A percentile compares a stretch with the other conserved stretches of the same genome.
Evolutionary conservation across 805 yeast species (phyloP).

Genomic region (Saccharomycopsis olivae): DNA sequence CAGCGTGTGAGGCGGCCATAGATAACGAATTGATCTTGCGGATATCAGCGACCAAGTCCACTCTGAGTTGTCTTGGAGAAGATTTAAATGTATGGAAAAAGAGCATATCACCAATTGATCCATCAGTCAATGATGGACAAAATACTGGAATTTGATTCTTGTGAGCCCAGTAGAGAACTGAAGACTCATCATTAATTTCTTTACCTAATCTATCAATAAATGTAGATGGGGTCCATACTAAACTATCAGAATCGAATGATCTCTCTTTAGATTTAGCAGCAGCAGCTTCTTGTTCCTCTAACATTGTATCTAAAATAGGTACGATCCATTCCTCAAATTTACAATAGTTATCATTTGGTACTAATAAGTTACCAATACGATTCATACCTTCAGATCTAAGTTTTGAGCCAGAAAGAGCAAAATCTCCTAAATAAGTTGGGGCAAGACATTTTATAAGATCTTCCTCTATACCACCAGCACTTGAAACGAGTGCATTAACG

Average conservation of each 20-base stretch:
- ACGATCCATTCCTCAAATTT: slow-evolving; percentile 98
- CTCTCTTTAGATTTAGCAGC: slow-evolving; percentile 43
- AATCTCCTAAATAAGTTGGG: slow-evolving; percentile 92
- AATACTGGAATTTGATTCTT: slow-evolving; percentile 92
- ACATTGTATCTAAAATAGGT: slow-evolving; percentile 78
- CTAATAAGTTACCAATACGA: slow-evolving; percentile 93
- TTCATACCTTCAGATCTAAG: slow-evolving; percentile 94
- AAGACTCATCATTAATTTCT: slow-evolving; percentile 87
- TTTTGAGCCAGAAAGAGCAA: slow-evolving; percentile 65
- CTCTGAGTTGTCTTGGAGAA: slow-evolving; percentile 77
- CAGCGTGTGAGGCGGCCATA: slow-evolving; percentile 90
- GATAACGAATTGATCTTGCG: slow-evolving; percentile 86
- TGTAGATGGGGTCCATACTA: slow-evolving; percentile 91
- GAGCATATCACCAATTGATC: slow-evolving; percentile 97
- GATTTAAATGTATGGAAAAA: slow-evolving; percentile 97
- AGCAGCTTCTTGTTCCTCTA: slow-evolving; percentile 74
- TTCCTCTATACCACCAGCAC: slow-evolving; percentile 98
- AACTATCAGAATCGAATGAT: slow-evolving; percentile 42
- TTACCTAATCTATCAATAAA: slow-evolving; percentile 89
- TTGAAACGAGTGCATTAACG: slow-evolving; percentile 92
- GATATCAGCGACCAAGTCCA: slow-evolving; percentile 92
- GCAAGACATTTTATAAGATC: slow-evolving; percentile 94
- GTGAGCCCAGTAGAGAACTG: slow-evolving; percentile 96
- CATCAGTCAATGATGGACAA: slow-evolving; percentile 97
- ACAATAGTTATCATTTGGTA: slow-evolving; percentile 97